These are phyloP conservation scores for Quercus tomentella DNA, from an alignment of 331 rosid genomes.

Conservation along the genomic window DNA sequence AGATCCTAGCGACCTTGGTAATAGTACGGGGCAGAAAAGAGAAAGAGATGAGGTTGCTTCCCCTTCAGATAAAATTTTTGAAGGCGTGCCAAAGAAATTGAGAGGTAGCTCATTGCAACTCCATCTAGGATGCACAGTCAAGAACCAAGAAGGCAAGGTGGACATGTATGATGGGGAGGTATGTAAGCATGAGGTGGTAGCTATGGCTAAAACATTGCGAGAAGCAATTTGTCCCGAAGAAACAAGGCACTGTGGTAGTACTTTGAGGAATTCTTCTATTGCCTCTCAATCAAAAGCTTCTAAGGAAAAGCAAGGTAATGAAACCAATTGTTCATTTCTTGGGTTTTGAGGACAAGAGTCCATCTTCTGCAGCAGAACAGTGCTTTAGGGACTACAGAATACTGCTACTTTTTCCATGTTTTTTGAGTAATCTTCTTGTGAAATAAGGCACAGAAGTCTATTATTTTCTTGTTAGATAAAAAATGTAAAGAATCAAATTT, in stretches of 20 bases:
- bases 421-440: not conserved
- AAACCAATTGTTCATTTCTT: slow-evolving; percentile 16
- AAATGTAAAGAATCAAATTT: slow-evolving; percentile 1
- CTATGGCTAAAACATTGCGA: slow-evolving; percentile 31
- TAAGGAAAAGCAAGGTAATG: slow-evolving; percentile 43
- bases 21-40: slow-evolving; percentile 41
- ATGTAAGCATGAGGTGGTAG: slow-evolving; percentile 28
- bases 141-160: slow-evolving; percentile 29
- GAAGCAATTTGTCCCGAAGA: slow-evolving; percentile 34
- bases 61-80: slow-evolving; percentile 36
- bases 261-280: slow-evolving; percentile 14
- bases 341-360: slow-evolving; percentile 11
- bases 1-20: slow-evolving; percentile 22
- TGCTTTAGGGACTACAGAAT: not conserved
- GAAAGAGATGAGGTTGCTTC: slow-evolving; percentile 35
- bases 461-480: slow-evolving; percentile 1
- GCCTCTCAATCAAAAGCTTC: slow-evolving; percentile 31
- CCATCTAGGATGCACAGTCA: slow-evolving; percentile 8
- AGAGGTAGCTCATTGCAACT: slow-evolving; percentile 28
- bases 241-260: slow-evolving; percentile 12
- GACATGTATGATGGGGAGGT: slow-evolving; percentile 26
- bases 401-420: not conserved
- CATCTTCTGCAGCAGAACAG: not conserved
- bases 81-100: slow-evolving; percentile 50
- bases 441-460: not conserved